Base-by-base conservation (phyloP, 169 alveolate genomes). In the Fabrea salina region DNA sequence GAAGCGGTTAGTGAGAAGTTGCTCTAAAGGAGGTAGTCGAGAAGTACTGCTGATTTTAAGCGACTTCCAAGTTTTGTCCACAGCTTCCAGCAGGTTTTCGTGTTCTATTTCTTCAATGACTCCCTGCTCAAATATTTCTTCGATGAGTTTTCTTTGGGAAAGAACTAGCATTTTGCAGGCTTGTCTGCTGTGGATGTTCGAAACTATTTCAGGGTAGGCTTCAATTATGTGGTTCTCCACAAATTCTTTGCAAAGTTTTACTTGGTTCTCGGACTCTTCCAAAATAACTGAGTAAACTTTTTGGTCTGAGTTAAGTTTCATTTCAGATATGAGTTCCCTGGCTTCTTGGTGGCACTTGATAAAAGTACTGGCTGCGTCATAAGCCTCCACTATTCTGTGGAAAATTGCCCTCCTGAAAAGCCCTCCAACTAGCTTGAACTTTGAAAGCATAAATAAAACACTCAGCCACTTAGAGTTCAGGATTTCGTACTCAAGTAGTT, bases 331-430 rank as follows among this genome's bases (percentile, higher is more conserved):
- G 37, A 50, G 43, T 27, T 70, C 79, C 32, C 13, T n/a, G 49
- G 79, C 66, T 47, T 70, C 66, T 22, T 70, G 50, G 37, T 70
- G 79, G 33, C 50, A 59, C n/a, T n/a, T 70, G 0, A 44, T 41
- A 49, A 70, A 70, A 35, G 79, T 70, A 47, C 67, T 47, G n/a
- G 79, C 79, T 22, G 66, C 66, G n/a, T 70, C 79, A 47, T 70
- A 70, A 6, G 49, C 37, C n/a, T 30, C 50, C 35, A 50, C 32
- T 0, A 70, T 27, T 7, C 35, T 13, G 3, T 25, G 30, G 37
- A 47, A 70, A 11, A 70, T 4, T 22, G 30, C 22, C 22, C 49
- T 4, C 35, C 19, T 41, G 44, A 47, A 70, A n/a, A 70, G 11
- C 39, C 32, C 49, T 47, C 79, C 79, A 1, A 70, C 27, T 25